A percentile compares a stretch with the other conserved stretches of the same genome.
Evolutionary conservation across 768 basidiomycete species (phyloP).

Genomic region (Hysterangium stoloniferum): DNA sequence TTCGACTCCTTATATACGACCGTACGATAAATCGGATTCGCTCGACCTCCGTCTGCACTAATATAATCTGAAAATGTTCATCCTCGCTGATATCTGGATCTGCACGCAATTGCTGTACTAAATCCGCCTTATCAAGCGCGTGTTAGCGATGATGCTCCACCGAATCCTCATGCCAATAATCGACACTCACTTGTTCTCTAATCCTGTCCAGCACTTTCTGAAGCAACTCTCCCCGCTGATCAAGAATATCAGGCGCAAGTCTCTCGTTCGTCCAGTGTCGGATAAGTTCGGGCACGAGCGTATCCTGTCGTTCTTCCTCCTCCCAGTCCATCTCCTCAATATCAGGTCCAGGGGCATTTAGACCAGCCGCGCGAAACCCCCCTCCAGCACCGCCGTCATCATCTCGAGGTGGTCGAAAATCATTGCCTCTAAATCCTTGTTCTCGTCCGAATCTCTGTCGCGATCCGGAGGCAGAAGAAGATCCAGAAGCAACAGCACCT

Average conservation of each 20-base stretch:
- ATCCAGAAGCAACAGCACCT: neutral
- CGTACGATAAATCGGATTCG: slow-evolving; percentile 88
- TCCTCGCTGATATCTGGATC: slow-evolving; percentile 86
- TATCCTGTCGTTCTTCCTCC: slow-evolving; percentile 31
- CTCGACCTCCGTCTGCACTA: slow-evolving; percentile 92
- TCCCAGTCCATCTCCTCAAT: slow-evolving; percentile 8
- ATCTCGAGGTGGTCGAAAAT: neutral
- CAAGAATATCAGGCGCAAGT: slow-evolving; percentile 71
- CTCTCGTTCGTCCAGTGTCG: slow-evolving; percentile 85
- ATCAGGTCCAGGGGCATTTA: no score
- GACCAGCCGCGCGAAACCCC: neutral
- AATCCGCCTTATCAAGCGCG: slow-evolving; percentile 51
- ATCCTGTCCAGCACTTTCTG: slow-evolving; percentile 65
- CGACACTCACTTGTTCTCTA: slow-evolving; percentile 64
- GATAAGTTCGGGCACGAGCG: slow-evolving; percentile 60
- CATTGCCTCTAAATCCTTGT: neutral
- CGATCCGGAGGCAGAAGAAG: neutral
- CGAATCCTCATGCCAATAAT: slow-evolving; percentile 1
- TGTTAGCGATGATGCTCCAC: neutral
- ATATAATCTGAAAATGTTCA: slow-evolving; percentile 87
- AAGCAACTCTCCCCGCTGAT: slow-evolving; percentile 63
- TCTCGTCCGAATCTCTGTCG: no score
- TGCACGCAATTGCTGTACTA: slow-evolving; percentile 62
- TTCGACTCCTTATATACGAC: slow-evolving; percentile 78
- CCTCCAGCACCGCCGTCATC: neutral